Conservation (phyloP, 2,329 filamentous ascomycete species). For the Cladosporium oxysporum region DNA sequence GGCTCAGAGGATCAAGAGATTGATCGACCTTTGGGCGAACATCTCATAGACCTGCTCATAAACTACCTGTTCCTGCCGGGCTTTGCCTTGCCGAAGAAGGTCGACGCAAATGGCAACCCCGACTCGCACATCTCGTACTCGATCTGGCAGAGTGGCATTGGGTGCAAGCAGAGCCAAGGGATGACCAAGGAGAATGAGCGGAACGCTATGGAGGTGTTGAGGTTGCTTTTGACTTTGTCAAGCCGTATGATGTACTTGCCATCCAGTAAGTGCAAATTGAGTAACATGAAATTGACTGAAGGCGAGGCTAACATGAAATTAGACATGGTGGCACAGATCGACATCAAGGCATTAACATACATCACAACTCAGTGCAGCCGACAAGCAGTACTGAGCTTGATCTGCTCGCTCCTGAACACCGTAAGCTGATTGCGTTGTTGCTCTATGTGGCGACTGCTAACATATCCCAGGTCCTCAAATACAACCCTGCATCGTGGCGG, state of each 20-base stretch:
- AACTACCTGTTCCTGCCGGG: constrained; percentile 91
- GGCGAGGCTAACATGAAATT: constrained; percentile 23
- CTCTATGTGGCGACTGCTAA: neutral
- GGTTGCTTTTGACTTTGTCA: constrained; percentile 79
- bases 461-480: constrained; percentile 74
- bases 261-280: constrained; percentile 53
- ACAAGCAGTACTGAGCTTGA: constrained; percentile 81
- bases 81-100: constrained; percentile 69
- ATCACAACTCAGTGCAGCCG: constrained; percentile 86
- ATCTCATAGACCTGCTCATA: constrained; percentile 84
- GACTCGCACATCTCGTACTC: constrained; percentile 72
- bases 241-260: constrained; percentile 94
- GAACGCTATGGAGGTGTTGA: constrained; percentile 86
- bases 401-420: constrained; percentile 93
- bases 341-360: constrained; percentile 83
- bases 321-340: constrained; percentile 74
- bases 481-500: constrained; percentile 90
- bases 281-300: neutral
- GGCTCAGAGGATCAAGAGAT: constrained; percentile 61
- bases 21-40: constrained; percentile 84
- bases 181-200: constrained; percentile 91
- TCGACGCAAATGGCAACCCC: constrained; percentile 29
- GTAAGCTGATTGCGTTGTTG: constrained; percentile 47
- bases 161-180: constrained; percentile 84
- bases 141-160: constrained; percentile 98